phyloP scores from a whole-genome alignment of 1,284 basidiomycete genomes.

The Naganishia sp. region DNA sequence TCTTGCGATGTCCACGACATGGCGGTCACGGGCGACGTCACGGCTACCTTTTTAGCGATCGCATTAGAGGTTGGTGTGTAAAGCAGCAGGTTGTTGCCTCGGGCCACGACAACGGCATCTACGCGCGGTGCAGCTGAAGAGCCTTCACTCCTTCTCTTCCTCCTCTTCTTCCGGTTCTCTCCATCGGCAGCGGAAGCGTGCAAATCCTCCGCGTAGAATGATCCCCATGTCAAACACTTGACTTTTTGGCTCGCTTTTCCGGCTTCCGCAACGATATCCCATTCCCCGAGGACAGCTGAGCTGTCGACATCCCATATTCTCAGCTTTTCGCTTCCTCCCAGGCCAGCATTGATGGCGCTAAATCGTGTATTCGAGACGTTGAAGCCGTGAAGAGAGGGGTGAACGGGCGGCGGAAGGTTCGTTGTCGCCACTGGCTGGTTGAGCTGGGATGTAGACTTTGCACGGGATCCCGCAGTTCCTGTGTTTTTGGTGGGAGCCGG shows the following conservation, averaged over 20 bases:
- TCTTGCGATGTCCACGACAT: constrained; percentile 22
- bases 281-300: constrained; percentile 49
- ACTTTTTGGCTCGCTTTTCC: constrained; percentile 47
- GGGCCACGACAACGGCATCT: constrained; percentile 9
- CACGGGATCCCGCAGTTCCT: constrained; percentile 21
- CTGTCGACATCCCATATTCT: constrained; percentile 51
- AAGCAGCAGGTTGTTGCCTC: constrained; percentile 11
- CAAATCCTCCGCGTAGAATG: constrained; percentile 39
- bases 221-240: constrained; percentile 45
- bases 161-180: constrained; percentile 35
- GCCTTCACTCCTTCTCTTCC: constrained; percentile 24
- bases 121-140: constrained; percentile 13
- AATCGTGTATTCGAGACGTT: constrained; percentile 48
- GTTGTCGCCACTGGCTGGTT: constrained; percentile 35
- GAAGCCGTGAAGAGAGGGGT: constrained; percentile 49
- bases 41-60: constrained; percentile 15
- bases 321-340: constrained; percentile 52
- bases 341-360: constrained; percentile 45
- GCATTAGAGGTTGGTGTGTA: constrained; percentile 19
- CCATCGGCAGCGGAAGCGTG: constrained; percentile 34
- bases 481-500: constrained; percentile 18
- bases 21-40: constrained; percentile 15
- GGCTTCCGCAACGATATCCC: constrained; percentile 48
- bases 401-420: constrained; percentile 40
- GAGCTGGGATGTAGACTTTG: constrained; percentile 36